Percentiles rank a stretch among this genome's conserved stretches.
These are phyloP conservation scores for Neurospora sp. DNA, from an alignment of 495 filamentous ascomycete genomes.

Conservation along the genomic window DNA sequence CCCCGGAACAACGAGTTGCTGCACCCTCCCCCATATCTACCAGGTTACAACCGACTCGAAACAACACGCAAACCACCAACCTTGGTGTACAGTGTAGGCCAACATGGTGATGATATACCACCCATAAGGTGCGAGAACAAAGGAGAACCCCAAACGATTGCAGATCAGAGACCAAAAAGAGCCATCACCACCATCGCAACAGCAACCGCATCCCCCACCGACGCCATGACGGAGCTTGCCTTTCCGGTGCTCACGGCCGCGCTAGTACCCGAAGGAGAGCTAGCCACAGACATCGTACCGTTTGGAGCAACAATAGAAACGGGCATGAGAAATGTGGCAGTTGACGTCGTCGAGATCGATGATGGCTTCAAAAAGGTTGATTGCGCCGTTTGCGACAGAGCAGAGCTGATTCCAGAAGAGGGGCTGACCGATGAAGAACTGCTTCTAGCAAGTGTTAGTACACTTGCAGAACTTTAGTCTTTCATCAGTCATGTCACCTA, in stretches of 20 bases:
- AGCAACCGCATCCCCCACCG: slow-evolving; percentile 18
- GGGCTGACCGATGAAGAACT: neutral
- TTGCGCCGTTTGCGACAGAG: neutral
- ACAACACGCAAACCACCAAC: neutral
- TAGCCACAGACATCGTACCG: neutral
- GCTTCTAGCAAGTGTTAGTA: slow-evolving; percentile 9
- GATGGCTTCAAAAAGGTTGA: neutral
- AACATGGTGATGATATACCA: neutral
- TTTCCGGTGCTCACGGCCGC: neutral
- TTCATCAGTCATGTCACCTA: neutral
- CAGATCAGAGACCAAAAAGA: neutral
- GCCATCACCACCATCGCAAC: slow-evolving; percentile 20
- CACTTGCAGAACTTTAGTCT: neutral
- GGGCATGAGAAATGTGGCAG: neutral
- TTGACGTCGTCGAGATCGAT: neutral
- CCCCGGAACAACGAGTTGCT: neutral
- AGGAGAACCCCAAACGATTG: neutral
- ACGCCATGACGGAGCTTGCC: slow-evolving; percentile 7
- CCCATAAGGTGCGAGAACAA: neutral
- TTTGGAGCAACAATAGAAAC: neutral
- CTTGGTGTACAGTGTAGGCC: neutral
- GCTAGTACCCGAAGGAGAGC: neutral
- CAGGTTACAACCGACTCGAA: neutral
- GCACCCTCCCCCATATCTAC: neutral
- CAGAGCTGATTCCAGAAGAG: neutral